Evolutionary conservation across 2,329 filamentous ascomycete species (phyloP).

Genomic region (Trichoderma sp.): DNA sequence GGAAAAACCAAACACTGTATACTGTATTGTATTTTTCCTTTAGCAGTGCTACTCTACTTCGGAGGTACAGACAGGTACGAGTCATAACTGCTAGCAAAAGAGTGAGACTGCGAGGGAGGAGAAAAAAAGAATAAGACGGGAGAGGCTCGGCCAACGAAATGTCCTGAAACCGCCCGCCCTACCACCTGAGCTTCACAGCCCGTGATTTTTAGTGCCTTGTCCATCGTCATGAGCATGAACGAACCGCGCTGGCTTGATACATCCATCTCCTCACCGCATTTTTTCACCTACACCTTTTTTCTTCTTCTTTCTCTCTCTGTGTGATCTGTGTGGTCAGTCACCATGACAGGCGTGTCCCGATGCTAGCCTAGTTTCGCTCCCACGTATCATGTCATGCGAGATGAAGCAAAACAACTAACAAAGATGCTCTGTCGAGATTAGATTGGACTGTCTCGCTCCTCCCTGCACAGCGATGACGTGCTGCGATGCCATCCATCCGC

Average conservation of each 20-base stretch:
- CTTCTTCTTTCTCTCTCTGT: not conserved
- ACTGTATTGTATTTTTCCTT: not conserved
- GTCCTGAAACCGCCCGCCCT: constrained; percentile 5
- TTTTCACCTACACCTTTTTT: not conserved
- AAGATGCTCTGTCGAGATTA: not conserved
- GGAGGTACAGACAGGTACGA: not conserved
- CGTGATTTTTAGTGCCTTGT: constrained; percentile 1
- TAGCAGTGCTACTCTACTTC: not conserved
- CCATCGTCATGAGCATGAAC: constrained; percentile 16
- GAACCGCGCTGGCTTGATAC: constrained; percentile 3
- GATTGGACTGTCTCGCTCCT: not conserved
- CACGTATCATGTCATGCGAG: constrained; percentile 20
- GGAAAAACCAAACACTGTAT: not conserved
- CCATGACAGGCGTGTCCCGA: constrained; percentile 19
- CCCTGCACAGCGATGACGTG: constrained; percentile 12
- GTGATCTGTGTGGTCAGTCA: not conserved
- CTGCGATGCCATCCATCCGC: constrained; percentile 1
- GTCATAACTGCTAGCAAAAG: no score
- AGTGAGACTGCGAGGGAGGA: not conserved
- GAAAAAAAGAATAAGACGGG: not conserved
- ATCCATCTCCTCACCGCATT: constrained; percentile 24
- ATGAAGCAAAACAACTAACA: constrained; percentile 12
- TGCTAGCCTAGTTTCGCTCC: constrained; percentile 24
- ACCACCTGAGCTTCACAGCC: not conserved
- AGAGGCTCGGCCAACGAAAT: not conserved